Evolutionary conservation across 495 filamentous ascomycete species (phyloP), one percentile per base, ranked within the genome.

Genomic region (Aspergillus wentii): DNA sequence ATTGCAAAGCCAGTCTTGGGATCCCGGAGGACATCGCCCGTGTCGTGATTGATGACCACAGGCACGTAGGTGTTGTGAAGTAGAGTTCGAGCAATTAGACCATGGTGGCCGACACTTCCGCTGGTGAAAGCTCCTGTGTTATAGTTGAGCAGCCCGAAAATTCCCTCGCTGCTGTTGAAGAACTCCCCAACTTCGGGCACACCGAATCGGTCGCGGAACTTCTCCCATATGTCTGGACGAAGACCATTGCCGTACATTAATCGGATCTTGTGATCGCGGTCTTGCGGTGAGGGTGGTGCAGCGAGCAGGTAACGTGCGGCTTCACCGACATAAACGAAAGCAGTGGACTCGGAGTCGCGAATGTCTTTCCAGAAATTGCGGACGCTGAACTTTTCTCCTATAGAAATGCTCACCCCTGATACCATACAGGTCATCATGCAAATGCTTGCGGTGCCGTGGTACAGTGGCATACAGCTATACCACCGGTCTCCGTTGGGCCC

Each of bases 321-420:
- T 56, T 92, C 85, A 45, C 86, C 85, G n/a, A 92, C 86, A 49
- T 92, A 92, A 8, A 83, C 76, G 55, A 89, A 85, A 40, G 75
- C 66, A 1, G 82, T 89, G 3, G 84, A 73, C 11, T 71, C 56
- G 0, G 77, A 81, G 44, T 84, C 82, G 16, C 79, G 75, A 19
- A 88, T 61, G 33, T 92, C 86, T 9, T 62, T 56, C 86, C 86
- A 92, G 66, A 92, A 92, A 11, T 69, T 64, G 0, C 78, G 75
- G 2, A 73, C 77, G 46, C 74, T 80, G 69, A 90, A 92, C 43
- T 74, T 79, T 19, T 77, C 77, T 8, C 78, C 84, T 8, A 90
- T 68, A 25, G 80, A 85, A 32, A 87, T 56, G 7, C 77, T 76
- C 6, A 76, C 54, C 2, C 84, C 85, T 11, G 45, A 63, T 4